These are phyloP conservation scores for Kwoniella dejecticola DNA, from an alignment of 768 basidiomycete genomes.

Conservation along the genomic window DNA sequence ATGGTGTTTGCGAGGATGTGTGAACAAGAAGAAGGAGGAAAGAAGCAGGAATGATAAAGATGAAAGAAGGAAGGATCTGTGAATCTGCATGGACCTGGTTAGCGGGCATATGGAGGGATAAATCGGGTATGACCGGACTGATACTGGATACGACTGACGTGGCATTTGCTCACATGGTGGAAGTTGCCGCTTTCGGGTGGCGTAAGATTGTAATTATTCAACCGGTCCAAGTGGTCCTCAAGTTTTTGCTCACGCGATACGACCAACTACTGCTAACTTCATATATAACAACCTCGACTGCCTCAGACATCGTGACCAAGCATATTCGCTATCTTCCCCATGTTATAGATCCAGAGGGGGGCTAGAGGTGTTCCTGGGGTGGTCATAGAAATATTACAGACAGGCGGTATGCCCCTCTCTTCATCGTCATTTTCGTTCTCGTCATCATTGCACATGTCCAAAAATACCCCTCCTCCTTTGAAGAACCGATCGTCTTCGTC, in stretches of 20 bases:
- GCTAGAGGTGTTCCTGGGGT: not conserved
- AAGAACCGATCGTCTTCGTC: slow-evolving; percentile 21
- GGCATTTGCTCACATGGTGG: not conserved
- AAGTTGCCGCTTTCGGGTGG: slow-evolving; percentile 10
- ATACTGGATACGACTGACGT: not conserved
- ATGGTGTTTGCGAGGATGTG: not conserved
- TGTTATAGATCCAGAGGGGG: not conserved
- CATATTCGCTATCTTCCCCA: not conserved
- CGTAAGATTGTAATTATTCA: slow-evolving; percentile 6
- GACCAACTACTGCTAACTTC: not conserved
- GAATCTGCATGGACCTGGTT: not conserved
- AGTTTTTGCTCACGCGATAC: slow-evolving; percentile 20
- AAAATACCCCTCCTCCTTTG: slow-evolving; percentile 20
- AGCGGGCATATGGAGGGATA: not conserved
- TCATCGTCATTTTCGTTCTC: slow-evolving; percentile 30
- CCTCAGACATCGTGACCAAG: no score
- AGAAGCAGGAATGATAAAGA: no score
- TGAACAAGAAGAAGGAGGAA: not conserved
- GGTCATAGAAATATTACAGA: not conserved
- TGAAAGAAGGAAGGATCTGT: no score
- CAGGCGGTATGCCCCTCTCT: slow-evolving; percentile 28
- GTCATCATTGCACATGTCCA: slow-evolving; percentile 39
- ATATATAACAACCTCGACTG: no score
- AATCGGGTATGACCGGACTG: not conserved
- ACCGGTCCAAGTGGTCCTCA: not conserved